Evolutionary conservation across 306 rosid species (phyloP), one percentile per base, ranked within the genome.

Genomic region (Malus orientalis): DNA sequence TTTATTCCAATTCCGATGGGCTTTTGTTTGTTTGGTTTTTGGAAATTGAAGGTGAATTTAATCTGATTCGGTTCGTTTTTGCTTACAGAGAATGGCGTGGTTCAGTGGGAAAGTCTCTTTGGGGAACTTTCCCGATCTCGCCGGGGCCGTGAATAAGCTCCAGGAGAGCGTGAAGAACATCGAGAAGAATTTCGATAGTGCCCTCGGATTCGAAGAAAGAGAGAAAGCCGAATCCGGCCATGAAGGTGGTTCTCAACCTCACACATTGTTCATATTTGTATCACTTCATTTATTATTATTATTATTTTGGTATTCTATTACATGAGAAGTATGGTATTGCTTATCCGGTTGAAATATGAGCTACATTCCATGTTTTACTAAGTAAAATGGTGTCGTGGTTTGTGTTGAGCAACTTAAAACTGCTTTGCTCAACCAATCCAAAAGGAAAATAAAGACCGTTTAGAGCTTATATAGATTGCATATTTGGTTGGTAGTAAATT

Each of bases 81-180:
- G 75, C 84, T 76, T 81, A 64, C 60, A 79, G 85, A 79, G 85
- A 85, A 96, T 96, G 99, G 92, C 99, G 68, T 96, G 99, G 99
- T 96, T 92, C 85, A 70, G 91, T 89, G 87, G 88, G 78, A 89
- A 87, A 55, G 92, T 86, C 78, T 29, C 96, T 5, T 86, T 96
- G 93, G 93, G 98, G 78, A 93, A 88, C 88, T 91, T 96, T 84
- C 89, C 97, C 49, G 99, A 96, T 89, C 85, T 96, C 81, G 91
- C 99, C 60, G 99, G 99, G 49, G 98, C 98, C 10, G 99, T 96
- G 30, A 96, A 96, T 80, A 96, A 96, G 91, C 89, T 96, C 73
- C 99, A 96, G 80, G 99, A 96, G 89, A 96, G 99, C 83, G 99
- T 96, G 27, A 96, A 96, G 89, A 96, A 73, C 82, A 96, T 96